Base-by-base conservation (phyloP, 805 yeast species). In the Schwanniomyces yamadae region DNA sequence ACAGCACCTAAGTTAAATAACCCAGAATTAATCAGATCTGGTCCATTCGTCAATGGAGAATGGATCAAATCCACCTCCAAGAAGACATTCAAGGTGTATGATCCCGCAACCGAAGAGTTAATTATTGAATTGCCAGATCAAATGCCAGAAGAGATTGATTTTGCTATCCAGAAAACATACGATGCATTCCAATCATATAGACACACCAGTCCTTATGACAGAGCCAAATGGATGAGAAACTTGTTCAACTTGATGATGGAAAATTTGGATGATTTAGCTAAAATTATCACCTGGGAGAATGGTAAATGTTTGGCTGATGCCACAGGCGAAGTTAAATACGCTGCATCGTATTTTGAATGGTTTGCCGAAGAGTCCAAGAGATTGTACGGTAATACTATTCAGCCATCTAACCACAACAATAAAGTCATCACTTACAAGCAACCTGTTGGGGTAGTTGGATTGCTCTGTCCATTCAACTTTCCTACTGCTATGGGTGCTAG, bases 401-500 rank as follows among this genome's bases (percentile, higher is more conserved):
- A 75, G 47, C 79, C 83, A 7, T 41, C 70, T 15, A 73, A 71
- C 48, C 63, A 69, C 31, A 57, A 69, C 34, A 77, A 73, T 48
- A 70, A 80, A 53, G 73, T 74, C 15, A 61, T 71, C 42, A 76
- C 84, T 14, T 48, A 66, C 33, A 75, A 72, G 46, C 80, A 78
- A 50, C 82, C 84, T 4, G 70, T 80, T 34, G 86, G 86, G 33
- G 80, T 77, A 5, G 77, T 79, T 31, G 83, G 80, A 21, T 66
- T 77, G 42, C 73, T 80, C 45, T 74, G 80, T 37, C 85, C 85
- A 20, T 80, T 82, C 76, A 80, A 80, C 55, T 79, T 79, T 63
- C 86, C 86, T 20, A 62, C 69, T 40, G 84, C 83, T 11, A 79
- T 80, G 84, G 77, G 80, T 34, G 73, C 83, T 7, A 68, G 84